A percentile compares a stretch with the other conserved stretches of the same genome.
phyloP scores from a whole-genome alignment of 192 early-diverging fungal genomes.

The Linnemannia exigua region DNA sequence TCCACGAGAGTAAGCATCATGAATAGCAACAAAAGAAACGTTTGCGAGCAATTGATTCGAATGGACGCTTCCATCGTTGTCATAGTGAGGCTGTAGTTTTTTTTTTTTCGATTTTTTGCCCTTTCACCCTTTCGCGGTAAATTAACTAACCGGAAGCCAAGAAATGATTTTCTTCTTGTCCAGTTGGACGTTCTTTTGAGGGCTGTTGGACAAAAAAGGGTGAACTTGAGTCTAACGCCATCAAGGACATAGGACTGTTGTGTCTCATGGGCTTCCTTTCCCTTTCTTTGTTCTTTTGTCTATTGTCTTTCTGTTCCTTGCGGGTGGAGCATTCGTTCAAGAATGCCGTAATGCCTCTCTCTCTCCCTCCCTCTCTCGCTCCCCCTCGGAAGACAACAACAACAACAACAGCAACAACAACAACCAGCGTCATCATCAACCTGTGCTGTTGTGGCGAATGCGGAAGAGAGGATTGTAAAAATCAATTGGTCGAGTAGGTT shows the following conservation, averaged over 20 bases:
- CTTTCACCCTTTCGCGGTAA: not conserved
- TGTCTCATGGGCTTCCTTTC: not conserved
- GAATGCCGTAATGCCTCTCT: too few relatives aligned
- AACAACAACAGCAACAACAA: too few relatives aligned
- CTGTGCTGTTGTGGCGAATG: too few relatives aligned
- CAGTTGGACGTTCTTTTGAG: not conserved
- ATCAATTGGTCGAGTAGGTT: too few relatives aligned
- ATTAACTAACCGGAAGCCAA: slow-evolving; percentile 14
- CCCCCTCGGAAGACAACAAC: too few relatives aligned
- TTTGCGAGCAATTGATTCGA: not conserved
- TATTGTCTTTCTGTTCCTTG: not conserved
- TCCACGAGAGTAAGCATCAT: not conserved
- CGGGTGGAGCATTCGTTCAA: not conserved
- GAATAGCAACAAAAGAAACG: not conserved
- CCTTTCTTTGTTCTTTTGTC: not conserved
- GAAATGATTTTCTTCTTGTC: not conserved
- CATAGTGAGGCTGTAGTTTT: not conserved
- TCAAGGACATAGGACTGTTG: not conserved
- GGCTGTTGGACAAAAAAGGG: not conserved
- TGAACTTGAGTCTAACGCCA: not conserved
- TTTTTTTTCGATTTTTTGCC: not conserved
- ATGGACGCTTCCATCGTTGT: not conserved
- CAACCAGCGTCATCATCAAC: too few relatives aligned
- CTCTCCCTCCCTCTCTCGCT: too few relatives aligned
- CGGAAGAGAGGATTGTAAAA: too few relatives aligned